phyloP scores from a whole-genome alignment of 192 early-diverging fungal genomes.

The Coemansia nantahalensis region DNA sequence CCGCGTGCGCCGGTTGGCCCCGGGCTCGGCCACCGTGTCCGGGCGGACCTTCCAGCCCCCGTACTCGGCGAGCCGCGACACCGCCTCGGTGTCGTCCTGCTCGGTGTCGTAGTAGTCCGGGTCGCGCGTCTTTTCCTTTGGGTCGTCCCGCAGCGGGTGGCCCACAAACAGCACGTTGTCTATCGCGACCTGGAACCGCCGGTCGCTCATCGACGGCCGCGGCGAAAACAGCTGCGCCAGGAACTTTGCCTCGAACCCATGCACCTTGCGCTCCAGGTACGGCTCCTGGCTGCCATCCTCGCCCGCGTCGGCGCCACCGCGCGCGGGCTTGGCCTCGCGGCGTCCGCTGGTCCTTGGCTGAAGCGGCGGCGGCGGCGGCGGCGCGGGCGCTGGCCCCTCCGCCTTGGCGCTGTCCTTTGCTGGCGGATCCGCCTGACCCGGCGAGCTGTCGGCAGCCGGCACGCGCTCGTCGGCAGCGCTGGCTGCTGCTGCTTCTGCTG shows the following conservation, averaged over 20 bases:
- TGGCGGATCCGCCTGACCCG: neutral
- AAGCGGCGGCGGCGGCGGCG: neutral
- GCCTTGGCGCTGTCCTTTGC: too few relatives aligned
- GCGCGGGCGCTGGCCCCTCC: neutral
- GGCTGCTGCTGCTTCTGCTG: neutral
- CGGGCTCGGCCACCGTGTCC: conserved; percentile 18
- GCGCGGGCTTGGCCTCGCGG: conserved; percentile 8
- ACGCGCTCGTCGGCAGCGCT: neutral
- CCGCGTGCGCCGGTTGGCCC: conserved; percentile 25
- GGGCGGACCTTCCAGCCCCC: conserved; percentile 48
- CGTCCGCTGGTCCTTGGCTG: neutral
- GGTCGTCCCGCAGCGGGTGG: conserved; percentile 59
- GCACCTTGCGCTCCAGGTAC: conserved; percentile 43
- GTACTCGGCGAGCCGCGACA: conserved; percentile 38
- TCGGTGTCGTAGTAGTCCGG: conserved; percentile 63
- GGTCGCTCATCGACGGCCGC: conserved; percentile 73
- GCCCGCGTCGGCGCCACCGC: neutral
- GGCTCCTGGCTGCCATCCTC: neutral
- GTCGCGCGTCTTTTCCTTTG: conserved; percentile 53
- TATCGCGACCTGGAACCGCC: conserved; percentile 81
- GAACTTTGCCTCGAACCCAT: conserved; percentile 71
- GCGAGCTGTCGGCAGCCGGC: neutral
- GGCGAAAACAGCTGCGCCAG: conserved; percentile 88
- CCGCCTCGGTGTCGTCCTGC: conserved; percentile 54
- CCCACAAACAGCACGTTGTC: conserved; percentile 86